Evolutionary conservation across 106 monocot genomes (phyloP).

Genomic region (Dendrobium chrysotoxum): DNA sequence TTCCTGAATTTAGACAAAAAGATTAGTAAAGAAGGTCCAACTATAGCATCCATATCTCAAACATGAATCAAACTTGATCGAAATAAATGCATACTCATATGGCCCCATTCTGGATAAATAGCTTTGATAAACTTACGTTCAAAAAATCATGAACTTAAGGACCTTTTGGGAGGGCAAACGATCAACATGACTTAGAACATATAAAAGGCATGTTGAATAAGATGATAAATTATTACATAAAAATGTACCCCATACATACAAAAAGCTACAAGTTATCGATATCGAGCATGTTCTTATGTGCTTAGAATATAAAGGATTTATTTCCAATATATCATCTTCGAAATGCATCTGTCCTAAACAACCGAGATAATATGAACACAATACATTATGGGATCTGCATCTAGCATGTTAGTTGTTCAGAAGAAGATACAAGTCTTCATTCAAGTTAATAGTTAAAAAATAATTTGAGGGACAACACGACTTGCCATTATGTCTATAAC

Average conservation of each 20-base stretch:
- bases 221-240: neutral
- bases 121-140: neutral
- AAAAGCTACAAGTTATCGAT: neutral
- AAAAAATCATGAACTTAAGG: neutral
- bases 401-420: neutral
- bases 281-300: neutral
- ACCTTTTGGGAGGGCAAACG: neutral
- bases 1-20: neutral
- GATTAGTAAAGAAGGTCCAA: neutral
- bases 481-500: neutral
- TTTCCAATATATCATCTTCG: neutral
- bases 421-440: neutral
- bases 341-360: neutral
- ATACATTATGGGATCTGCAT: neutral
- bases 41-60: neutral
- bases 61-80: neutral
- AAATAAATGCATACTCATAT: neutral
- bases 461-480: neutral
- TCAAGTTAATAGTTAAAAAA: neutral
- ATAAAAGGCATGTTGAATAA: neutral
- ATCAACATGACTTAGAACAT: no score
- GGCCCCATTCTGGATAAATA: neutral
- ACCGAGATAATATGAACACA: neutral
- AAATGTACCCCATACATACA: neutral
- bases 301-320: neutral